A percentile compares a stretch with the other conserved stretches of the same genome.
Conservation (phyloP, 495 filamentous ascomycete genomes). For the Xylaria castorea region DNA sequence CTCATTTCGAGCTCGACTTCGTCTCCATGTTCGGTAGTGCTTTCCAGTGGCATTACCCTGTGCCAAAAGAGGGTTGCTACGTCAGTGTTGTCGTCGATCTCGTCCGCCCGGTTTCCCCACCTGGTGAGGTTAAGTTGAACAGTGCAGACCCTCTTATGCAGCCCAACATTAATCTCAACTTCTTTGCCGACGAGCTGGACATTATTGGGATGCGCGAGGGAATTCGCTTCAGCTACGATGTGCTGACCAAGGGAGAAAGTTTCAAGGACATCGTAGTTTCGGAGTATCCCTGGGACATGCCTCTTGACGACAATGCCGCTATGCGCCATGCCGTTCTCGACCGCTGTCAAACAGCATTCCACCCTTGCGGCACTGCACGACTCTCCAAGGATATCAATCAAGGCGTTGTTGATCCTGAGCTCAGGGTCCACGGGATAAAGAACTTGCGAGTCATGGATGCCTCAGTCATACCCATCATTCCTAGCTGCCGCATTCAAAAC, state of each 20-base stretch:
- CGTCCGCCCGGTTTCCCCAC: conserved; percentile 60
- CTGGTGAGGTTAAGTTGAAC: conserved; percentile 59
- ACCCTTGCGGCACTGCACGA: conserved; percentile 63
- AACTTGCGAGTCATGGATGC: conserved; percentile 60
- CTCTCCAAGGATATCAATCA: conserved; percentile 58
- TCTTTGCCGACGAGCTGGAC: conserved; percentile 63
- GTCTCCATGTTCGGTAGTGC: conserved; percentile 65
- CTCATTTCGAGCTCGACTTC: conserved; percentile 72
- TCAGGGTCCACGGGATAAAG: conserved; percentile 61
- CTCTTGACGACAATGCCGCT: conserved; percentile 58
- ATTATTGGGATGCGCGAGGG: conserved; percentile 64
- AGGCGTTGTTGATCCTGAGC: conserved; percentile 61
- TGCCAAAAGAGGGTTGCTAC: conserved; percentile 55
- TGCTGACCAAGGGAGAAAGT: conserved; percentile 61
- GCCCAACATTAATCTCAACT: conserved; percentile 67
- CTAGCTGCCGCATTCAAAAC: conserved; percentile 54
- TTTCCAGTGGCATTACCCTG: conserved; percentile 69
- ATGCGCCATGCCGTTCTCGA: conserved; percentile 66
- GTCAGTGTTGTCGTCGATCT: conserved; percentile 68
- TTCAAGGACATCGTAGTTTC: conserved; percentile 62
- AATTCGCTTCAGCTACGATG: conserved; percentile 60
- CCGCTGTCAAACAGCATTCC: conserved; percentile 65
- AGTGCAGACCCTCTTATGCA: conserved; percentile 57
- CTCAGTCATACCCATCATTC: conserved; percentile 55
- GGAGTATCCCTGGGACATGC: conserved; percentile 69